These are phyloP conservation scores for Diutina sp. DNA, from an alignment of 1,139 yeast species.

Conservation along the genomic window DNA sequence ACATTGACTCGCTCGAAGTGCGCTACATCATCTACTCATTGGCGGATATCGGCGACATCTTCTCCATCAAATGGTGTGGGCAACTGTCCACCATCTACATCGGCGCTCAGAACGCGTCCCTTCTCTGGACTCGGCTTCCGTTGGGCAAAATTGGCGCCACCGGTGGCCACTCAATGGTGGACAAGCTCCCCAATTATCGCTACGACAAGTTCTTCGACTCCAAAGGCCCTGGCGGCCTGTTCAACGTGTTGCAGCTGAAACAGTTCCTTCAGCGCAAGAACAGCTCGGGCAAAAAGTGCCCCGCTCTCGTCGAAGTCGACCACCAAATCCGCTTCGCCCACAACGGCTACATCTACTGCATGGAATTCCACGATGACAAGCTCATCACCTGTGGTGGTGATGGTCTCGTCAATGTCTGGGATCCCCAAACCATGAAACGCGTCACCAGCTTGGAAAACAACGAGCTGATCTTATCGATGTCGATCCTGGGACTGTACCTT, in stretches of 20 bases:
- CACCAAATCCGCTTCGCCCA: slow-evolving; percentile 77
- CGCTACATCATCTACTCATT: slow-evolving; percentile 65
- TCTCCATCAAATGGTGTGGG: slow-evolving; percentile 66
- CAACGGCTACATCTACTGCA: slow-evolving; percentile 75
- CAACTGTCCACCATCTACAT: slow-evolving; percentile 50
- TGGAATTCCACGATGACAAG: slow-evolving; percentile 24
- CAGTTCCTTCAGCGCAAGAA: slow-evolving; percentile 15
- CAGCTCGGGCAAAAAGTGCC: slow-evolving; percentile 6
- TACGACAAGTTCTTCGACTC: slow-evolving; percentile 88
- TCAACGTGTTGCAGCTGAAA: slow-evolving; percentile 20
- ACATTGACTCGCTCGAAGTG: slow-evolving; percentile 16
- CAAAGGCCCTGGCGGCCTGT: slow-evolving; percentile 65
- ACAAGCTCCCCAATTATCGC: slow-evolving; percentile 62
- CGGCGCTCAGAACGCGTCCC: slow-evolving; percentile 88
- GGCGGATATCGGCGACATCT: slow-evolving; percentile 87
- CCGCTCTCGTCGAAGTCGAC: slow-evolving; percentile 52
- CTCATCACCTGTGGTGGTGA: slow-evolving; percentile 73
- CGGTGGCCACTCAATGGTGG: slow-evolving; percentile 8
- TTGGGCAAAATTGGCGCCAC: neutral
- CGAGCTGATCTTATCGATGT: slow-evolving; percentile 59
- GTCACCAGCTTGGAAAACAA: slow-evolving; percentile 37
- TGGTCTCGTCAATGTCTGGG: slow-evolving; percentile 74
- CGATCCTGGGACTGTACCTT: slow-evolving; percentile 47
- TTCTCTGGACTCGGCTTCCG: slow-evolving; percentile 46
- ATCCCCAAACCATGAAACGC: slow-evolving; percentile 3